Conservation (phyloP, 2,329 filamentous ascomycete genomes). For the Diaporthe citrichinensis region DNA sequence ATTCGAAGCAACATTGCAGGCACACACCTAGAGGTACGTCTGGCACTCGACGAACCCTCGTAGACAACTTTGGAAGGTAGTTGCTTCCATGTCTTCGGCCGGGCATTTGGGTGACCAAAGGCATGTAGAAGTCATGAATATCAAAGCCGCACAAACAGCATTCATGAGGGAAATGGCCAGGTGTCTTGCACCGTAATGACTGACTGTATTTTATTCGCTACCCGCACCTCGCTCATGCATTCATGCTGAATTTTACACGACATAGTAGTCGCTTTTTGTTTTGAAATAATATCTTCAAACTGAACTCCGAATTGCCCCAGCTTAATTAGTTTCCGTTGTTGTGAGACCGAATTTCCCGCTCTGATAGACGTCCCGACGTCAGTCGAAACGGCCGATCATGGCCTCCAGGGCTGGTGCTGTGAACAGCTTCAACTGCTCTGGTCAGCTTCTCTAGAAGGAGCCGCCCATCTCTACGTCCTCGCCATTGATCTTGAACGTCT, state of each 20-base stretch:
- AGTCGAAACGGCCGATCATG: background rate
- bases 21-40: too few relatives aligned
- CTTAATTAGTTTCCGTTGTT: background rate
- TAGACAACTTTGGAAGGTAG: background rate
- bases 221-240: slow-evolving; percentile 19
- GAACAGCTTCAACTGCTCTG: background rate
- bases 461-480: slow-evolving; percentile 34
- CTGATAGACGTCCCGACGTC: slow-evolving; percentile 11
- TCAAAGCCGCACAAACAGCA: too few relatives aligned
- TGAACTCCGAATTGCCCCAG: background rate
- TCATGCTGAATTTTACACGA: background rate
- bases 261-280: background rate
- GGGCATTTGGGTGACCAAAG: background rate
- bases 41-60: background rate
- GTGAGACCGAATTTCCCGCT: too few relatives aligned
- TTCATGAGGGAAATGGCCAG: background rate
- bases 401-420: background rate
- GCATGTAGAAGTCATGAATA: background rate
- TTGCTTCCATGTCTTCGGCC: background rate
- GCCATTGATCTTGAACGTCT: slow-evolving; percentile 33
- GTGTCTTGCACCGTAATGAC: background rate
- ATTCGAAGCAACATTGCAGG: too few relatives aligned
- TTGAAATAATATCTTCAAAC: background rate
- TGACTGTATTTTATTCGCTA: slow-evolving; percentile 20
- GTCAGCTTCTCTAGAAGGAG: background rate